Percentiles rank a stretch among this genome's conserved stretches.
These are phyloP conservation scores for Ceratobasidium papillatum DNA, from an alignment of 1,284 basidiomycete genomes.

Conservation along the genomic window DNA sequence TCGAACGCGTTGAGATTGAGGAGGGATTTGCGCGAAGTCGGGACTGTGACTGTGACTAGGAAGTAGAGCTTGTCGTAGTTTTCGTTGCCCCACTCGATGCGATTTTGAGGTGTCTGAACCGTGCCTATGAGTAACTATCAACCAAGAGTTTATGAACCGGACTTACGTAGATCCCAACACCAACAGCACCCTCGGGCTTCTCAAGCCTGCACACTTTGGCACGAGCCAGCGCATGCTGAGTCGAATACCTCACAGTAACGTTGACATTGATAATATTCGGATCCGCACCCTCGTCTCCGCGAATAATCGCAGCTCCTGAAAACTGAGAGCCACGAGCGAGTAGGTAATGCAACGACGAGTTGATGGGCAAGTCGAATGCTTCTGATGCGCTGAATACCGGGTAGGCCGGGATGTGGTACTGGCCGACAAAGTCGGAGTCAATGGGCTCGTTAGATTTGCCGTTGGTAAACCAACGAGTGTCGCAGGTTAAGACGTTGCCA, in stretches of 20 bases:
- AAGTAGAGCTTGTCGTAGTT: conserved; percentile 5
- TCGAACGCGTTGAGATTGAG: conserved; percentile 31
- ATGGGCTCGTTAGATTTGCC: not conserved
- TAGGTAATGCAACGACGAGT: conserved; percentile 23
- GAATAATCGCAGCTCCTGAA: conserved; percentile 14
- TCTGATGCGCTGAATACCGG: conserved; percentile 20
- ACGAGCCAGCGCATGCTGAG: conserved; percentile 3
- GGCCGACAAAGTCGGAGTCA: not conserved
- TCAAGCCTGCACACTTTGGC: conserved; percentile 31
- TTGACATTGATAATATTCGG: conserved; percentile 4
- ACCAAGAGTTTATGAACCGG: not conserved
- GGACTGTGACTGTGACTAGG: conserved; percentile 40
- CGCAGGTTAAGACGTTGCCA: conserved; percentile 20
- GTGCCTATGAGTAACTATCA: not conserved
- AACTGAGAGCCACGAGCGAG: conserved; percentile 17
- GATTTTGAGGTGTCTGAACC: conserved; percentile 15
- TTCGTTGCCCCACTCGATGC: not conserved
- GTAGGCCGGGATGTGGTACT: conserved; percentile 1
- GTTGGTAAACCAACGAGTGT: not conserved
- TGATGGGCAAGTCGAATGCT: conserved; percentile 12
- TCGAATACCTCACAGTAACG: conserved; percentile 9
- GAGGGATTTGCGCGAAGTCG: conserved; percentile 11
- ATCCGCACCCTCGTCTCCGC: conserved; percentile 9
- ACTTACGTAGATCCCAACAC: conserved; percentile 42
- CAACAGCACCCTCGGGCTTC: conserved; percentile 40